phyloP scores from a whole-genome alignment of 139 green algal species.

The Chlamydomonas sp. region DNA sequence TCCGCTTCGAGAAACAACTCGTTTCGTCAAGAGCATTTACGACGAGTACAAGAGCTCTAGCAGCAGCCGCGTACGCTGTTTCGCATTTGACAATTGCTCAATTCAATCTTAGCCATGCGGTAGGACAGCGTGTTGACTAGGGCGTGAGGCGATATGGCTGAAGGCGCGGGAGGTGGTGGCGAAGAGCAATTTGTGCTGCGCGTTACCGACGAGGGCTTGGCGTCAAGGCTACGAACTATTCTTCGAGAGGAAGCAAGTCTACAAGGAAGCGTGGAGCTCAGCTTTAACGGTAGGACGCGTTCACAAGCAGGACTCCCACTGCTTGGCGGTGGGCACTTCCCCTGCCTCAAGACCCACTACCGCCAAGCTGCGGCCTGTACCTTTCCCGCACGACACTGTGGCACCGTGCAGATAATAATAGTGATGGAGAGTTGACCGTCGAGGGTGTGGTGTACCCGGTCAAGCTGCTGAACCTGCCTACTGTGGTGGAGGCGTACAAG shows the following conservation, averaged over 20 bases:
- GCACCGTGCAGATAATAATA: conserved; percentile 8
- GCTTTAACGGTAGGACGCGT: conserved; percentile 26
- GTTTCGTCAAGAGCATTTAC: no score
- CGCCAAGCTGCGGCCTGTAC: not conserved
- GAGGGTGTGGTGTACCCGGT: conserved; percentile 65
- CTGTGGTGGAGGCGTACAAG: conserved; percentile 92
- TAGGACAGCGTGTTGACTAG: no score
- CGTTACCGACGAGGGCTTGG: conserved; percentile 66
- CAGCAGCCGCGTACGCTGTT: no score
- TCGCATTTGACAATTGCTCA: no score
- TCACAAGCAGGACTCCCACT: not conserved
- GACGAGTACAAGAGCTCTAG: no score
- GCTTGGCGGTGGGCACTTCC: no score
- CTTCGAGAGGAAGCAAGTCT: conserved; percentile 42
- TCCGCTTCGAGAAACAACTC: no score
- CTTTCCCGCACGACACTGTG: not conserved
- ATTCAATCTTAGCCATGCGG: no score
- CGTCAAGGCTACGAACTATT: conserved; percentile 59
- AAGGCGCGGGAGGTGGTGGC: not conserved
- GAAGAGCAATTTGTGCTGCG: conserved; percentile 84
- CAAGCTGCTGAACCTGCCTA: conserved; percentile 83
- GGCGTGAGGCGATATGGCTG: not conserved
- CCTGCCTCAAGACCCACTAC: not conserved
- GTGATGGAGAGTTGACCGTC: conserved; percentile 62
- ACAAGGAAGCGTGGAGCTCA: conserved; percentile 43